Conservation (phyloP, 208 protist species). For the Leishmania gerbilli region DNA sequence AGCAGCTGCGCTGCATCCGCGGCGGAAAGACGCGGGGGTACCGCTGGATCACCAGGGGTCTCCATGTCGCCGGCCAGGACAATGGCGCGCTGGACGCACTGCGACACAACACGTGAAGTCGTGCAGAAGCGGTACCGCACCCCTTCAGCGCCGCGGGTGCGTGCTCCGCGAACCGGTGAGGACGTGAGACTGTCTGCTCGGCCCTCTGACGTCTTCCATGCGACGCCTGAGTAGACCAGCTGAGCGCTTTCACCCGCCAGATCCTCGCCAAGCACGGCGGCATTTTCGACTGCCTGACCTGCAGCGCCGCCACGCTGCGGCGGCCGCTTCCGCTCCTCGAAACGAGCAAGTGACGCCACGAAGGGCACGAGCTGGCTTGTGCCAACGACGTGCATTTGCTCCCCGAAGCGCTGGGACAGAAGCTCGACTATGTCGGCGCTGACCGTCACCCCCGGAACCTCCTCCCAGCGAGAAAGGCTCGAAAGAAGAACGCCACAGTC, state of each 20-base stretch:
- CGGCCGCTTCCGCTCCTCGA: conserved; percentile 18
- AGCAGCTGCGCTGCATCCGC: conserved; percentile 20
- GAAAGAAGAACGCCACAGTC: conserved; percentile 66
- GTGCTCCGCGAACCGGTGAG: not conserved
- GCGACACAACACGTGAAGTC: conserved; percentile 20
- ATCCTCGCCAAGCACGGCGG: not conserved
- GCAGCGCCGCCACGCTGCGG: not conserved
- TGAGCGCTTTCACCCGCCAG: not conserved
- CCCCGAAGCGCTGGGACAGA: conserved; percentile 60
- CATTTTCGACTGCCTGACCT: not conserved
- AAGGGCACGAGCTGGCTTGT: conserved; percentile 71
- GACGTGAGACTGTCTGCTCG: not conserved
- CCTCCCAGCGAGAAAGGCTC: conserved; percentile 58
- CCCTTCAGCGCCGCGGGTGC: not conserved
- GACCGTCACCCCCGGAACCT: conserved; percentile 33
- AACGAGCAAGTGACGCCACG: conserved; percentile 25
- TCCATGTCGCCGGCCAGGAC: conserved; percentile 4
- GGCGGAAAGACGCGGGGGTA: conserved; percentile 5
- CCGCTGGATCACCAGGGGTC: not conserved
- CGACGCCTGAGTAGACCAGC: not conserved
- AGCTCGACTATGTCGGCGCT: conserved; percentile 66
- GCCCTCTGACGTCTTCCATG: not conserved
- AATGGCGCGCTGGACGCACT: conserved; percentile 27
- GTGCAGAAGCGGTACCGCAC: conserved; percentile 18
- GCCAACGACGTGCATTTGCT: conserved; percentile 51